Percentiles rank a stretch among this genome's conserved stretches.
phyloP scores from a whole-genome alignment of 2,329 filamentous ascomycete species.

The Penicillium sp. region DNA sequence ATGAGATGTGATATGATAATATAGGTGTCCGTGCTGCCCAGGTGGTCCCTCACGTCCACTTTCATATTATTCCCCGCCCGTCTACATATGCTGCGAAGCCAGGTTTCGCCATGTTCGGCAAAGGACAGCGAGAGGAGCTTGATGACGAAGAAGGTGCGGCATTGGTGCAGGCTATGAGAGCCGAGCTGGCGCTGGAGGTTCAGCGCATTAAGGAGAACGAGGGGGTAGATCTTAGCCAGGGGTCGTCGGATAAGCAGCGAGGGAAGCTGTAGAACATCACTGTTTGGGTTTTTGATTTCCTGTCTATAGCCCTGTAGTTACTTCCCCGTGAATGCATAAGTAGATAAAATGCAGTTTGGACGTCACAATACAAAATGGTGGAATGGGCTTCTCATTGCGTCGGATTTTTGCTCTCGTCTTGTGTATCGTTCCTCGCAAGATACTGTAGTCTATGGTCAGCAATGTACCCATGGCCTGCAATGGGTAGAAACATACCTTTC shows the following conservation, averaged over 20 bases:
- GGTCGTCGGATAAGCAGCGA: slow-evolving; percentile 3
- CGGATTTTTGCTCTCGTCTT: background rate
- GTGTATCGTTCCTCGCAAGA: slow-evolving; percentile 7
- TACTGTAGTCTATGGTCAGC: slow-evolving; percentile 13
- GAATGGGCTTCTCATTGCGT: background rate
- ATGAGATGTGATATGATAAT: slow-evolving; percentile 2
- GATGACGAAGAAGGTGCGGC: slow-evolving; percentile 46
- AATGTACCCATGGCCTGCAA: background rate
- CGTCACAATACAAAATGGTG: background rate
- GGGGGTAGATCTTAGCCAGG: slow-evolving; percentile 36
- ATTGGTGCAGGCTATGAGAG: slow-evolving; percentile 38
- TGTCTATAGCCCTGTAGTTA: background rate
- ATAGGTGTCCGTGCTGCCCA: slow-evolving; percentile 78
- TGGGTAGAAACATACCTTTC: slow-evolving; percentile 39
- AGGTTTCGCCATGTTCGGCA: slow-evolving; percentile 47
- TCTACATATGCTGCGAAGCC: slow-evolving; percentile 30
- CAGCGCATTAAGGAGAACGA: slow-evolving; percentile 34
- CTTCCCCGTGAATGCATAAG: background rate
- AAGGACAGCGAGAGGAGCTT: slow-evolving; percentile 47
- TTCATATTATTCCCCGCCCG: slow-evolving; percentile 87
- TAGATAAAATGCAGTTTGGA: background rate
- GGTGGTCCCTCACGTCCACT: slow-evolving; percentile 90
- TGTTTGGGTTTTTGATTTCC: background rate
- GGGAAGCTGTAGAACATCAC: slow-evolving; percentile 21
- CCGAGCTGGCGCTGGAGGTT: slow-evolving; percentile 39